phyloP scores from a whole-genome alignment of 352 stramenopile genomes.

The Globisporangium heterothallicum region DNA sequence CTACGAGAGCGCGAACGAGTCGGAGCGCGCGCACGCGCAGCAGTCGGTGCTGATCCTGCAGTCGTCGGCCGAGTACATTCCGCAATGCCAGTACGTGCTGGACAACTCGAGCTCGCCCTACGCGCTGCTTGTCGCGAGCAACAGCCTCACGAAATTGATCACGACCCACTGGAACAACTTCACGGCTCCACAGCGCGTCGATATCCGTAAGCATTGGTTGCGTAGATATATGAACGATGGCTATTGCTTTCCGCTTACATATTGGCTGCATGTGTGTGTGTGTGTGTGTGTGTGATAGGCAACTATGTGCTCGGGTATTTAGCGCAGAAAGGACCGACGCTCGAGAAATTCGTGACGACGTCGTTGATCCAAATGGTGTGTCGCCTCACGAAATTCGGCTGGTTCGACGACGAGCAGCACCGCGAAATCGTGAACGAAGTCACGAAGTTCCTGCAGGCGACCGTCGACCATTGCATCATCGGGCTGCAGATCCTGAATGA shows the following conservation, averaged over 20 bases:
- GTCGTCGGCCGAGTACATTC: slow-evolving; percentile 95
- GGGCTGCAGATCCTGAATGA: slow-evolving; percentile 97
- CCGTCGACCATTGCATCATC: slow-evolving; percentile 97
- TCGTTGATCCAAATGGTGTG: slow-evolving; percentile 97
- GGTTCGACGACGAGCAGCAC: slow-evolving; percentile 97
- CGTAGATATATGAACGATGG: slow-evolving; percentile 1
- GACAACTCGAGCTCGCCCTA: slow-evolving; percentile 95
- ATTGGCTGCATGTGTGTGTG: neutral
- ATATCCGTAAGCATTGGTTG: slow-evolving; percentile 81
- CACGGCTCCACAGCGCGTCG: slow-evolving; percentile 78
- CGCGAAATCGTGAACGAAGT: slow-evolving; percentile 96
- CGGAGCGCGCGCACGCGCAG: slow-evolving; percentile 69
- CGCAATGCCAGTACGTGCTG: slow-evolving; percentile 98
- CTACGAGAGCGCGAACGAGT: slow-evolving; percentile 74
- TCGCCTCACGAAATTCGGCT: slow-evolving; percentile 98
- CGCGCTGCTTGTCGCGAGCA: slow-evolving; percentile 94
- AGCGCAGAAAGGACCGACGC: slow-evolving; percentile 90
- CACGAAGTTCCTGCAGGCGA: slow-evolving; percentile 96
- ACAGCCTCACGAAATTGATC: slow-evolving; percentile 96
- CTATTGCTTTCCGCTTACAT: slow-evolving; percentile 5
- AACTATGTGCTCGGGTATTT: slow-evolving; percentile 98
- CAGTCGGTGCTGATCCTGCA: slow-evolving; percentile 83
- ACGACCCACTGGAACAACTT: slow-evolving; percentile 96
- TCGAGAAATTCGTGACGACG: slow-evolving; percentile 94
- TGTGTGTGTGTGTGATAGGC: slow-evolving; percentile 26